Conservation (phyloP, 352 stramenopile species). For the Phytophthora ramorum region DNA sequence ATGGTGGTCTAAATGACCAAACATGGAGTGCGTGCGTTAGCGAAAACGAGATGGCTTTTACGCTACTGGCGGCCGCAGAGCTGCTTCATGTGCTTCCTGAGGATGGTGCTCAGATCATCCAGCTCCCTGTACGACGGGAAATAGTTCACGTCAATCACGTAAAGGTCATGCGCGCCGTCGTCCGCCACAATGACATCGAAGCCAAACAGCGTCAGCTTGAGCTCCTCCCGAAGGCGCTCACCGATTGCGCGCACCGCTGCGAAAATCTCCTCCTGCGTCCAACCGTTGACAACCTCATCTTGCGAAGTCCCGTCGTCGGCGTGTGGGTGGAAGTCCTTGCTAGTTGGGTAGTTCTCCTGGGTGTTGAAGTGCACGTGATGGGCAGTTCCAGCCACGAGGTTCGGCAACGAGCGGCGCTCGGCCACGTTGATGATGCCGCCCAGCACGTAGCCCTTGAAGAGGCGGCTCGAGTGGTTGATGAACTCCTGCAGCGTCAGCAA, state of each 20-base stretch:
- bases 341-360: conserved; percentile 78
- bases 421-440: conserved; percentile 79
- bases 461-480: conserved; percentile 77
- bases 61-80: conserved; percentile 36
- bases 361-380: conserved; percentile 83
- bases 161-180: conserved; percentile 50
- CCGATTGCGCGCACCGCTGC: conserved; percentile 65
- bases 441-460: conserved; percentile 89
- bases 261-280: conserved; percentile 64
- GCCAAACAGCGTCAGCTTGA: conserved; percentile 80
- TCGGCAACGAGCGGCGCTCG: conserved; percentile 78
- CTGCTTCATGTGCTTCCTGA: conserved; percentile 70
- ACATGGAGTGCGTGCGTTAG: conserved; percentile 7
- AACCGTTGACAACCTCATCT: conserved; percentile 4
- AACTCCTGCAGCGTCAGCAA: conserved; percentile 65
- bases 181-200: conserved; percentile 88
- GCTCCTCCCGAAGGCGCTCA: conserved; percentile 60
- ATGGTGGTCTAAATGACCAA: conserved; percentile 22
- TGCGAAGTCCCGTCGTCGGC: conserved; percentile 5
- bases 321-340: conserved; percentile 61
- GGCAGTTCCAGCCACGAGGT: conserved; percentile 56
- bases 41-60: neutral
- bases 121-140: conserved; percentile 90
- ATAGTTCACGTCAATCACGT: conserved; percentile 90
- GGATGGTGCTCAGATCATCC: conserved; percentile 60